These are phyloP conservation scores for Penicillium hordei DNA, from an alignment of 2,329 filamentous ascomycete species.

Conservation along the genomic window DNA sequence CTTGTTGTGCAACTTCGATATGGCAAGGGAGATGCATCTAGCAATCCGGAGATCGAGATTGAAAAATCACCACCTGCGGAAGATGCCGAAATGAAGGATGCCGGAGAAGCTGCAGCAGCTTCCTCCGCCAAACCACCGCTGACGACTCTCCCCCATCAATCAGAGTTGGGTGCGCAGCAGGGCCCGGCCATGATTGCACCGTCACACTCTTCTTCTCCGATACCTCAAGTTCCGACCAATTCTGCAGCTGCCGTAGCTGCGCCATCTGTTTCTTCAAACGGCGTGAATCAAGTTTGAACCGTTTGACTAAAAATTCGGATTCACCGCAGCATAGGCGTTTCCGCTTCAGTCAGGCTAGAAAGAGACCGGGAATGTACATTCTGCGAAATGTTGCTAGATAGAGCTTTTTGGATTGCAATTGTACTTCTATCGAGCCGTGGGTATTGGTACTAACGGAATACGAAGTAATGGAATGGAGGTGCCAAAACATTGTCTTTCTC, in stretches of 20 bases:
- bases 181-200: background rate
- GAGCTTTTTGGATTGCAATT: background rate
- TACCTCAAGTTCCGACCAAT: constrained; percentile 5
- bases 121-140: constrained; percentile 1
- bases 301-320: background rate
- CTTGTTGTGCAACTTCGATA: constrained; percentile 71
- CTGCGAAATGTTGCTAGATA: constrained; percentile 1
- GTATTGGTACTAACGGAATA: background rate
- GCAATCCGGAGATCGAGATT: constrained; percentile 17
- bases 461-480: background rate
- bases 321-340: background rate
- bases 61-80: constrained; percentile 23
- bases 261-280: constrained; percentile 9
- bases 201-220: background rate
- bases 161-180: background rate
- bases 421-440: background rate
- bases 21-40: constrained; percentile 31
- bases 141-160: background rate
- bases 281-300: constrained; percentile 2
- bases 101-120: constrained; percentile 3
- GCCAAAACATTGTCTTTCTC: background rate
- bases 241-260: constrained; percentile 2
- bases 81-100: constrained; percentile 15
- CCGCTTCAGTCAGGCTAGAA: background rate
- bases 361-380: background rate